Conservation (phyloP, 2,329 filamentous ascomycete genomes). For the Aspergillus pseudotamarii region DNA sequence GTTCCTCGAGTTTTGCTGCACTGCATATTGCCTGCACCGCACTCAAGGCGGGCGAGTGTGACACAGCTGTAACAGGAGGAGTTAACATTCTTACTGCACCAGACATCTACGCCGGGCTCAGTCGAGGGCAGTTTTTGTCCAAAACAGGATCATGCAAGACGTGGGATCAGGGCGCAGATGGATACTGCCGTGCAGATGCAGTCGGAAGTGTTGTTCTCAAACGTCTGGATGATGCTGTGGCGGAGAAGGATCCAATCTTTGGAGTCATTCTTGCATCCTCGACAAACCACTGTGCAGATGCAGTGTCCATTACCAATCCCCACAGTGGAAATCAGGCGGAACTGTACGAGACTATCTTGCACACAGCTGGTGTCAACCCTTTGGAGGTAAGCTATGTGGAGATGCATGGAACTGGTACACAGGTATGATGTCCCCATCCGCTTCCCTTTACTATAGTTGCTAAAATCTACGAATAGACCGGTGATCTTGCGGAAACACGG, state of each 20-base stretch:
- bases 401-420: constrained; percentile 47
- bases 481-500: constrained; percentile 10
- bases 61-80: constrained; percentile 78
- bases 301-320: constrained; percentile 47
- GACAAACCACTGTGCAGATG: constrained; percentile 52
- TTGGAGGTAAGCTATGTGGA: constrained; percentile 42
- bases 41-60: constrained; percentile 72
- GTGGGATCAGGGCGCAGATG: constrained; percentile 54
- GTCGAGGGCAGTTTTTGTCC: constrained; percentile 48
- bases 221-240: constrained; percentile 51
- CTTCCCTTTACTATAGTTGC: no score
- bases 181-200: constrained; percentile 58
- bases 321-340: constrained; percentile 42
- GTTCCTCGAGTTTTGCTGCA: constrained; percentile 63
- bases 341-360: constrained; percentile 42
- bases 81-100: constrained; percentile 73
- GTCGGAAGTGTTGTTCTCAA: constrained; percentile 55
- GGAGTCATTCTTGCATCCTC: constrained; percentile 47
- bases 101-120: constrained; percentile 74
- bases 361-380: constrained; percentile 39
- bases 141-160: constrained; percentile 52
- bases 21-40: constrained; percentile 72
- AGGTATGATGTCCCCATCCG: constrained; percentile 18
- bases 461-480: constrained; percentile 16
- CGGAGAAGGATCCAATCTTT: constrained; percentile 49